Conservation (phyloP, 2,329 filamentous ascomycete species). For the Aspergillus sojae region DNA sequence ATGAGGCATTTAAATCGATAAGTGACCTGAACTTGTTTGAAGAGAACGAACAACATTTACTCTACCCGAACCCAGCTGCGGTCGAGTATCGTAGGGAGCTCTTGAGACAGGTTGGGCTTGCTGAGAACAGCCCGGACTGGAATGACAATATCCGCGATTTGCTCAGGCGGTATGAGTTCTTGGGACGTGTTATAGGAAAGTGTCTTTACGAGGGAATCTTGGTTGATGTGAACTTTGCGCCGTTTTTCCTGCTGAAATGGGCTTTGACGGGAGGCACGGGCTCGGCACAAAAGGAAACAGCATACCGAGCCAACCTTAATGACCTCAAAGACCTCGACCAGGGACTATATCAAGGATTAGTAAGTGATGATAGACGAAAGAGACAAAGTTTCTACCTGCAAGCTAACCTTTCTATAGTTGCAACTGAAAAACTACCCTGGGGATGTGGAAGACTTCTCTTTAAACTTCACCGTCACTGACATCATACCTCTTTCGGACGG, state of each 20-base stretch:
- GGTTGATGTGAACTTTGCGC: constrained; percentile 87
- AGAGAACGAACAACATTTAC: constrained; percentile 79
- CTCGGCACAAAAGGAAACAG: constrained; percentile 66
- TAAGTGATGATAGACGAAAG: constrained; percentile 36
- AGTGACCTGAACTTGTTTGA: constrained; percentile 68
- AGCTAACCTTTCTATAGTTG: constrained; percentile 36
- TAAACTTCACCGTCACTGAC: constrained; percentile 90
- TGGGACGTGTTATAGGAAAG: constrained; percentile 91
- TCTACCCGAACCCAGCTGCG: constrained; percentile 84
- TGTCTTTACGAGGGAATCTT: constrained; percentile 97
- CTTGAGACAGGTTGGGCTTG: constrained; percentile 55
- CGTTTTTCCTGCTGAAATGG: constrained; percentile 97
- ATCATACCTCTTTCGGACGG: constrained; percentile 56
- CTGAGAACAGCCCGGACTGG: constrained; percentile 60
- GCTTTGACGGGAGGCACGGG: constrained; percentile 69
- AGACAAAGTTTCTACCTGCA: constrained; percentile 4
- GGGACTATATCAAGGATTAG: constrained; percentile 82
- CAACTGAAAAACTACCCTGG: constrained; percentile 82
- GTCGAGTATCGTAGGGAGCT: constrained; percentile 69
- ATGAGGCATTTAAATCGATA: constrained; percentile 73
- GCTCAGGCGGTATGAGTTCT: constrained; percentile 80
- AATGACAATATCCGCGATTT: constrained; percentile 61
- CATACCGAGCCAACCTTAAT: constrained; percentile 90
- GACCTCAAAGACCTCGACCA: constrained; percentile 92
- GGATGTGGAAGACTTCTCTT: constrained; percentile 75